A percentile compares a stretch with the other conserved stretches of the same genome.
Conservation (phyloP, 202 grass and related monocot genomes). For the Setaria italica region DNA sequence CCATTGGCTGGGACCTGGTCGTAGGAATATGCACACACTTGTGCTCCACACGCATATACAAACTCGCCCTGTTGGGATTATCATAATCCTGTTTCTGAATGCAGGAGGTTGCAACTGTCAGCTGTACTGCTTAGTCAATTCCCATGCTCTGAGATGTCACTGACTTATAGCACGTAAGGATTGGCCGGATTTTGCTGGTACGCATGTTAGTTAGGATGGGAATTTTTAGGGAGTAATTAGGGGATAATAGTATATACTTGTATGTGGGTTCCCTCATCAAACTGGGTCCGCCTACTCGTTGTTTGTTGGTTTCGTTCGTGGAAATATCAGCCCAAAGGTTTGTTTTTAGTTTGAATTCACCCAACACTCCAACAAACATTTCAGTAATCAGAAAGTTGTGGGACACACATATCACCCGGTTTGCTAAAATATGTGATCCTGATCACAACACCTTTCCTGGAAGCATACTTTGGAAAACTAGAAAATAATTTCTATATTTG, state of each 20-base stretch:
- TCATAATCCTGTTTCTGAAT: constrained; percentile 9
- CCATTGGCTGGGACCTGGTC: constrained; percentile 42
- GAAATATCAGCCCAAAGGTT: background rate
- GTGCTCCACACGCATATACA: background rate
- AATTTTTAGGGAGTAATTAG: background rate
- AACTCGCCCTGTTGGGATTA: background rate
- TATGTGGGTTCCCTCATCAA: background rate
- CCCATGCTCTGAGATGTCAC: constrained; percentile 7
- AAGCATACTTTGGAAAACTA: background rate
- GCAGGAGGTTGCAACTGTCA: constrained; percentile 11
- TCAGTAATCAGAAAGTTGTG: background rate
- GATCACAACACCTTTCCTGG: background rate
- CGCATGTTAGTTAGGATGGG: background rate
- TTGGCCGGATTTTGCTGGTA: constrained; percentile 27
- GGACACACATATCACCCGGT: no score
- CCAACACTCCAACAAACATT: background rate
- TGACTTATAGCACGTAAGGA: constrained; percentile 11
- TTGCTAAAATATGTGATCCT: background rate
- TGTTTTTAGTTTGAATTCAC: background rate
- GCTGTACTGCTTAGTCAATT: constrained; percentile 9
- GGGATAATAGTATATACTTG: background rate
- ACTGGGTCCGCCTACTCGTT: background rate
- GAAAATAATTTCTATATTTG: background rate
- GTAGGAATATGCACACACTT: constrained; percentile 10
- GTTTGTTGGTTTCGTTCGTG: background rate